Evolutionary conservation across 2,329 filamentous ascomycete species (phyloP).

Genomic region (Myriangium duriaei): DNA sequence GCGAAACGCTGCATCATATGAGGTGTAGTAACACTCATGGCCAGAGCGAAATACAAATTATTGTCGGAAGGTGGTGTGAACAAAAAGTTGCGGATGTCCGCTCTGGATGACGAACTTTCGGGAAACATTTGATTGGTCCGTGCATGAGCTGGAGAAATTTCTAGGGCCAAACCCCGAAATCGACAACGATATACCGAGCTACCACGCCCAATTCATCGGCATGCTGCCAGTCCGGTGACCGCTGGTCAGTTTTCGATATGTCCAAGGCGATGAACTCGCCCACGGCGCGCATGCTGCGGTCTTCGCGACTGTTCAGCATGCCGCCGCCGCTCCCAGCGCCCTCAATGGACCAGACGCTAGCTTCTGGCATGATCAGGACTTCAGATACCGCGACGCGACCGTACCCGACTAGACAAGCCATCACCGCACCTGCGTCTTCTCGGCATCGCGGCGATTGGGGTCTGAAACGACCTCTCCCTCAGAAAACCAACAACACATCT

Average conservation of each 20-base stretch:
- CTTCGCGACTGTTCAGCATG: slow-evolving; percentile 81
- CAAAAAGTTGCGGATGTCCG: neutral
- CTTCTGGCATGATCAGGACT: slow-evolving; percentile 37
- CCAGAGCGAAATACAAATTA: neutral
- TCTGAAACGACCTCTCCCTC: slow-evolving; percentile 70
- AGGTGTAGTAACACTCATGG: slow-evolving; percentile 4
- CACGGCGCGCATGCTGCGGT: slow-evolving; percentile 59
- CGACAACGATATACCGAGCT: neutral
- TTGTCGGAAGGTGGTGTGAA: neutral
- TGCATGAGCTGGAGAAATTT: slow-evolving; percentile 7
- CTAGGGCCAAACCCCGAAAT: slow-evolving; percentile 6
- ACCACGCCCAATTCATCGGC: neutral
- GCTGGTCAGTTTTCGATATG: slow-evolving; percentile 15
- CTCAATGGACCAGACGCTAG: slow-evolving; percentile 28
- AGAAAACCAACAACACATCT: slow-evolving; percentile 56
- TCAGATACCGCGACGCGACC: slow-evolving; percentile 61
- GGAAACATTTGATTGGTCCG: slow-evolving; percentile 5
- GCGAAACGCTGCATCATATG: slow-evolving; percentile 2
- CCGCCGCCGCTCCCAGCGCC: slow-evolving; percentile 61
- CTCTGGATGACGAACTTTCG: neutral
- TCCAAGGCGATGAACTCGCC: slow-evolving; percentile 38
- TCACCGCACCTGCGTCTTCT: slow-evolving; percentile 64
- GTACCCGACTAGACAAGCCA: slow-evolving; percentile 71
- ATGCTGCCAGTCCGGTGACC: neutral
- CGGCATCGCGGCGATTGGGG: slow-evolving; percentile 80